These are phyloP conservation scores for Heliamphora pulchella DNA, from an alignment of 179 eudicot species.

Conservation along the genomic window DNA sequence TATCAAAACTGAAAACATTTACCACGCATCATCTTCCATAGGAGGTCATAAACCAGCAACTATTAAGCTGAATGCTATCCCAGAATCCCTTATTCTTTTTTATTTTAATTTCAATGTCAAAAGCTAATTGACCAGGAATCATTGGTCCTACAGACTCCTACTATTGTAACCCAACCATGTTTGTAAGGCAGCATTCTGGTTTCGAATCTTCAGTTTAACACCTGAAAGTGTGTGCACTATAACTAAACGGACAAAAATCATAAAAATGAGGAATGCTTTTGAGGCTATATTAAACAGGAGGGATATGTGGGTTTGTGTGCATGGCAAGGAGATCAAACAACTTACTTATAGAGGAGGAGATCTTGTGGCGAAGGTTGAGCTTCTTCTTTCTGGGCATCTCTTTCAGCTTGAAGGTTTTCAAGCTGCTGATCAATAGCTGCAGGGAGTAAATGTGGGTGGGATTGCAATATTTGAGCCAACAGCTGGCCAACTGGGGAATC, in stretches of 20 bases:
- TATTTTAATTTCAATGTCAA: too few relatives aligned
- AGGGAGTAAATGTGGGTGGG: conserved; percentile 82
- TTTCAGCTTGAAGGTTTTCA: conserved; percentile 67
- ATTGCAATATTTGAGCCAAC: conserved; percentile 68
- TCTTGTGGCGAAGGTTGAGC: conserved; percentile 52
- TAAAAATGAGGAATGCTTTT: neutral
- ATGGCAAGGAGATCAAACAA: conserved; percentile 14
- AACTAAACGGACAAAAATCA: neutral
- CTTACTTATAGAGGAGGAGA: conserved; percentile 73
- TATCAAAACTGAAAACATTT: too few relatives aligned
- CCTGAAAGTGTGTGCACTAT: too few relatives aligned
- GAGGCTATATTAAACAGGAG: neutral
- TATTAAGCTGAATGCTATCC: too few relatives aligned
- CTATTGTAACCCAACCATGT: too few relatives aligned
- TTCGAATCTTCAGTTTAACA: too few relatives aligned
- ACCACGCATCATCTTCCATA: too few relatives aligned
- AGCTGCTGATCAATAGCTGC: conserved; percentile 95
- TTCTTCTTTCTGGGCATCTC: conserved; percentile 50
- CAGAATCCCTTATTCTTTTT: too few relatives aligned
- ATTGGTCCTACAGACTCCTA: too few relatives aligned
- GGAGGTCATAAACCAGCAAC: too few relatives aligned
- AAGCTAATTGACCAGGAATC: too few relatives aligned
- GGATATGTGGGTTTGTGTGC: neutral
- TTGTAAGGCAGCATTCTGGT: too few relatives aligned
- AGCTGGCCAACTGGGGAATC: conserved; percentile 85